Percentiles rank a stretch among this genome's conserved stretches.
Conservation (phyloP, 31 red algal genomes). For the Odonthalia washingtoniensis region DNA sequence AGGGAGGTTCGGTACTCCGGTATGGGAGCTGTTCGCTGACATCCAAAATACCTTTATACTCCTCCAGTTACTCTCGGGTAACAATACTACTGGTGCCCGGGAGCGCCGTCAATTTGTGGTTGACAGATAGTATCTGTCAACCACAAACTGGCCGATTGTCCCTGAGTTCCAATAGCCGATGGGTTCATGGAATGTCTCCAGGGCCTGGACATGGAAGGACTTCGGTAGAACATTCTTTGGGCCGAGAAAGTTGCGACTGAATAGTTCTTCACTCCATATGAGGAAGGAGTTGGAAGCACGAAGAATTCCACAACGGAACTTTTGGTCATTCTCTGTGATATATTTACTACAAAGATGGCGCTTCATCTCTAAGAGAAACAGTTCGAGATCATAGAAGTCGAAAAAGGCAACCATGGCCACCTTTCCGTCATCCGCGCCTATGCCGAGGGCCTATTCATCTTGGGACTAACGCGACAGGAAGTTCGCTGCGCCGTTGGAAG, state of each 20-base stretch:
- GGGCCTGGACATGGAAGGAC: not conserved
- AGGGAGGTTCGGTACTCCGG: no score
- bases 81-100: no score
- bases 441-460: not conserved
- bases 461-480: not conserved
- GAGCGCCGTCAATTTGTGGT: no score
- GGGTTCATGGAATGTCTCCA: conserved; percentile 19
- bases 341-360: not conserved
- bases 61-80: no score
- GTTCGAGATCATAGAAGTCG: not conserved
- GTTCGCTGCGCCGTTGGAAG: conserved; percentile 15
- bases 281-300: not conserved
- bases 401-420: not conserved
- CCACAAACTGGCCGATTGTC: not conserved
- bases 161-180: conserved; percentile 13
- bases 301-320: not conserved
- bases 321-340: not conserved
- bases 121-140: conserved; percentile 20
- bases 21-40: no score
- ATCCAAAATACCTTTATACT: no score
- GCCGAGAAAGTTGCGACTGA: not conserved
- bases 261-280: conserved; percentile 10
- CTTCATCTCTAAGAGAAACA: not conserved
- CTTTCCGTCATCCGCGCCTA: not conserved
- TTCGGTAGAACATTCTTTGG: not conserved